Base-by-base conservation (phyloP, 1,139 yeast genomes). In the Magnusiomyces ingens region DNA sequence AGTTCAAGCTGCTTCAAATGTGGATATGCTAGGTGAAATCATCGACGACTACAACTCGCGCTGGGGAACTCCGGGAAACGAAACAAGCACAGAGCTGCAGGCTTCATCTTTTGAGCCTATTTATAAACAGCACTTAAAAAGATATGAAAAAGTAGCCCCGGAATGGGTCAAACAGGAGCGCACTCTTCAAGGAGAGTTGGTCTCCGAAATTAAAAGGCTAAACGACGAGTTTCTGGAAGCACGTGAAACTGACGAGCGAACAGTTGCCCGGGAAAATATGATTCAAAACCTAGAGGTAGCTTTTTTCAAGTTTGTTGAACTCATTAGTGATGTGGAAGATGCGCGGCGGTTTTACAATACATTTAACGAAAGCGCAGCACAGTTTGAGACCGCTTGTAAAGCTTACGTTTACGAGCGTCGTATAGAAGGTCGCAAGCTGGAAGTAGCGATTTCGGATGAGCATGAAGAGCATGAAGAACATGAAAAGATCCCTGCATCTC, bases 301-400 rank as follows among this genome's bases (percentile, higher is more conserved):
- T 0, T 81, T 75, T 61, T 67, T 74, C 35, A 76, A 78, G 56
- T 86, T 75, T 62, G 66, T 74, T 45, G 89, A 83, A 60, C 71
- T 88, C 6, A 67, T 77, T 19, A 71, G 75, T 17, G 85, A 87
- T 62, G 66, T 89, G 43, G 77, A 77, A 42, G 87, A 85, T 60
- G 97, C 95, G 0, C 64, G 80, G 0, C 75, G 76, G 54, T 90
- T 89, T 65, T 90, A 90, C 68, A 75, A 75, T 50, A 85, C 82
- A 53, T 79, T 88, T 56, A 71, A 79, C 35, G 70, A 68, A 1
- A 80, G 80, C 55, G 76, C 81, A 1, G 71, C 73, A 38, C 71
- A 62, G 1, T 77, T 84, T 15, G 67, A 77, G 21, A 67, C 68
- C 6, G 81, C 77, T 43, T 77, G 86, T 59, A 82, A 80, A 48